These are phyloP conservation scores for Fusarium musae DNA, from an alignment of 2,329 filamentous ascomycete genomes.

Conservation along the genomic window DNA sequence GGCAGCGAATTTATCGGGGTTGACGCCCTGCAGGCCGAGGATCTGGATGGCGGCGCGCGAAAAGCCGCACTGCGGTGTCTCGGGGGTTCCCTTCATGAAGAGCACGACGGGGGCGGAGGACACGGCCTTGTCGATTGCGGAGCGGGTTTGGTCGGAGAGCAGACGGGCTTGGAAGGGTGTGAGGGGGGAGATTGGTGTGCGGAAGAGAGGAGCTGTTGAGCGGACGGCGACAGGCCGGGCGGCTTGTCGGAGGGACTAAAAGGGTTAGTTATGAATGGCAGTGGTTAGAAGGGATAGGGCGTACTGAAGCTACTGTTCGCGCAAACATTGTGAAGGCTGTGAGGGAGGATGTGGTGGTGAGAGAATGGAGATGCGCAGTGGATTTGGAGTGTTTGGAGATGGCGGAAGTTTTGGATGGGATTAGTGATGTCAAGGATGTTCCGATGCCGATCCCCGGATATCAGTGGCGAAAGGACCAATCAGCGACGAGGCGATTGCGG, in stretches of 20 bases:
- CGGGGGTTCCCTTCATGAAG: conserved; percentile 99
- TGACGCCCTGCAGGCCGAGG: conserved; percentile 91
- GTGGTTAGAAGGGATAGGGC: neutral
- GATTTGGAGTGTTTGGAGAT: conserved; percentile 18
- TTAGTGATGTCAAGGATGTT: conserved; percentile 44
- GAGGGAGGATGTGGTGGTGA: conserved; percentile 22
- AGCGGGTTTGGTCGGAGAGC: conserved; percentile 81
- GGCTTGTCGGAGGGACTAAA: conserved; percentile 52
- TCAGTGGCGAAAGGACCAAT: conserved; percentile 39
- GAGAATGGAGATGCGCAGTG: conserved; percentile 3
- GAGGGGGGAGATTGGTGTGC: conserved; percentile 40
- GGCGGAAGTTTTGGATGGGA: conserved; percentile 31
- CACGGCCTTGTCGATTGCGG: conserved; percentile 92
- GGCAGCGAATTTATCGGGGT: conserved; percentile 95
- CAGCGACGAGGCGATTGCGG: conserved; percentile 26
- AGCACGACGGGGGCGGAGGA: conserved; percentile 89
- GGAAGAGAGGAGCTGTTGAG: conserved; percentile 40
- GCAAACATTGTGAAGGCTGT: conserved; percentile 41
- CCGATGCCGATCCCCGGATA: conserved; percentile 31
- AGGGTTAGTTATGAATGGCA: conserved; percentile 4
- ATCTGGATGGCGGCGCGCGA: conserved; percentile 96
- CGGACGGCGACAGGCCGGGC: conserved; percentile 49
- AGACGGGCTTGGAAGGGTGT: conserved; percentile 66
- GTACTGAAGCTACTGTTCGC: conserved; percentile 44
- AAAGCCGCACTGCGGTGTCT: conserved; percentile 96